phyloP scores from a whole-genome alignment of 805 yeast genomes.

The Myxozyma geophila region DNA sequence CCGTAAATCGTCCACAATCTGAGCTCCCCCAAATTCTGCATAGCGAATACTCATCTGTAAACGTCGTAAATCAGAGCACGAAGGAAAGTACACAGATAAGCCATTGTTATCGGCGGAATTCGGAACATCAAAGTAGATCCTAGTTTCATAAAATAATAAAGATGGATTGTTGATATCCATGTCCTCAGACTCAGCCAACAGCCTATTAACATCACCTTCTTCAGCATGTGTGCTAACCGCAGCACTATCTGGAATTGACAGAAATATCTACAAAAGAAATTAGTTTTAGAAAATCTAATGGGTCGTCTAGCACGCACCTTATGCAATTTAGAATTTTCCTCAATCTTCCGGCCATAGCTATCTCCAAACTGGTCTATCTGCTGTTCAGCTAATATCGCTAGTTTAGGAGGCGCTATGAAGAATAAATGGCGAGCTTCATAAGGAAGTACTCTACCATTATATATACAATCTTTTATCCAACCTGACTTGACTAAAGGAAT shows the following conservation, averaged over 20 bases:
- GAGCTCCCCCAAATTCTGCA: slow-evolving; percentile 51
- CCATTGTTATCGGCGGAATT: neutral
- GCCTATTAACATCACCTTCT: neutral
- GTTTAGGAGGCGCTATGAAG: slow-evolving; percentile 46
- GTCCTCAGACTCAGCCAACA: slow-evolving; percentile 36
- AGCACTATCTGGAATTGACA: slow-evolving; percentile 2
- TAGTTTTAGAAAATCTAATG: neutral
- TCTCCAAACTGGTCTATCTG: slow-evolving; percentile 67
- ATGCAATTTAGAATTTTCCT: slow-evolving; percentile 37
- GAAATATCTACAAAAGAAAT: neutral
- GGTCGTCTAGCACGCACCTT: neutral
- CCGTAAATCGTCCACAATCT: slow-evolving; percentile 40
- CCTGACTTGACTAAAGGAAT: slow-evolving; percentile 66
- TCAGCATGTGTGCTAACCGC: neutral
- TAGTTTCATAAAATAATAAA: slow-evolving; percentile 35
- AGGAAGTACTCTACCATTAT: slow-evolving; percentile 49
- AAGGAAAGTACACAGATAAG: neutral
- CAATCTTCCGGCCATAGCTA: slow-evolving; percentile 53
- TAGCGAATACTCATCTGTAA: slow-evolving; percentile 13
- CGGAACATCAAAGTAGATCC: slow-evolving; percentile 19
- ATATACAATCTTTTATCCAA: slow-evolving; percentile 75
- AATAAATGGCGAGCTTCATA: slow-evolving; percentile 67
- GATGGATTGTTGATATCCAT: slow-evolving; percentile 43
- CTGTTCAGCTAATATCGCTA: slow-evolving; percentile 40
- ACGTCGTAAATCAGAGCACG: neutral